Evolutionary conservation across 306 rosid species (phyloP), one percentile per base, ranked within the genome.

Genomic region (Sindora glabra): DNA sequence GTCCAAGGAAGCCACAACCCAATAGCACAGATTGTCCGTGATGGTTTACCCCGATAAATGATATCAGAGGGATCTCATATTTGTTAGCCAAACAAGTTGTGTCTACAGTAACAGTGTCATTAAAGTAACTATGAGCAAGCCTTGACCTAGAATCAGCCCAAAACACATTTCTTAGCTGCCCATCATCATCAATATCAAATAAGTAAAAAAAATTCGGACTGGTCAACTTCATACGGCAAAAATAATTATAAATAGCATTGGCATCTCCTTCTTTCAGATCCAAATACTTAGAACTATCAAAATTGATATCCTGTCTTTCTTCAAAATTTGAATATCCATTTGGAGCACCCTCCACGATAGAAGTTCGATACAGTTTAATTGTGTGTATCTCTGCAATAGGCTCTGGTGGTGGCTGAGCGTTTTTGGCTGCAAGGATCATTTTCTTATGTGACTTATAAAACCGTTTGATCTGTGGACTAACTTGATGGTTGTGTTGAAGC

Each of bases 81-180:
- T 82, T 84, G 83, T 77, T 87, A 37, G 74, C 84, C 73, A 87
- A 70, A 71, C 89, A 84, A 1, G 89, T 74, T n/a, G 91, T 84
- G 51, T 87, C 89, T 29, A 87, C 59, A 14, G 74, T 67, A 37
- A 87, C 74, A 13, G 76, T 79, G 69, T 84, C 95, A 50, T 70
- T 72, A 42, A 83, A 87, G 74, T 81, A 84, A 45, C 67, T 55
- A 65, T 54, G 79, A 32, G 89, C 80, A 52, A 74, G 71, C 80
- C 85, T 79, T 50, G 91, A 77, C 78, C 85, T 74, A 22, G 95
- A 73, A 70, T 87, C 95, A 41, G 83, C 89, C 95, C 91, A 87
- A 33, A 87, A 87, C 59, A 81, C 76, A 69, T 87, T 87, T 64
- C 78, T 84, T 55, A 87, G 78, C 45, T 41, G 73, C 65, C 95